Base-by-base conservation (phyloP, 2,329 filamentous ascomycete genomes). In the Penicillium palitans region DNA sequence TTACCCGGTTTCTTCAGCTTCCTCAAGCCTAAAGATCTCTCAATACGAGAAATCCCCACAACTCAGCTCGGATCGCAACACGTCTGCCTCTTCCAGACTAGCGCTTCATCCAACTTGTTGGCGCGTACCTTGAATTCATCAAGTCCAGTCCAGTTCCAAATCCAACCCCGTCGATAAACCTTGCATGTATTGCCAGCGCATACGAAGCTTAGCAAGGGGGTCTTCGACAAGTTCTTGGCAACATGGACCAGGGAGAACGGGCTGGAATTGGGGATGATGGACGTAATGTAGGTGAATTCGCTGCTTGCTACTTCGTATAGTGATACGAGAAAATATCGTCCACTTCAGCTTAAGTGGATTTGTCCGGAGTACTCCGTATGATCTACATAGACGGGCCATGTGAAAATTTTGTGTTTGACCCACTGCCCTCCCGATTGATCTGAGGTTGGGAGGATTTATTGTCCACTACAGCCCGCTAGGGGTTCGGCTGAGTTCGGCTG, bases 251-350 rank as follows among this genome's bases (percentile, higher is more conserved):
- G 56, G 56, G 55, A 15, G 50, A 47, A n/a, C 59, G 21, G 5
- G 59, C 57, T 10, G 53, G 52, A 33, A 61, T 56, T 7, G 48
- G 57, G n/a, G n/a, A 56, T 61, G 19, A 60, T 52, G 2, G 53
- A 54, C 24, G 57, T 55, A 37, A 59, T 52, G 24, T 40, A 59
- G 27, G 46, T 47, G 29, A 59, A 61, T 17, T 61, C 40, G 27
- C 46, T 21, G 12, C 42, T 47, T 3, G n/a, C 52, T 12, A 25
- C 24, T 25, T 25, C 24, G 24, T 3, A 40, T n/a, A 27, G 19
- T 21, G 8, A 35, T 21, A 3, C 57, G 19, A 24, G 48, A 13
- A 9, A 19, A 55, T 12, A 17, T 12, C 2, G 25, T 29, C 31
- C 17, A 35, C 19, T 19, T 19, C 19, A 21, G 15, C 31, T 51